Base-by-base conservation (phyloP, 345 rosid species). In the Hibiscus mutabilis region DNA sequence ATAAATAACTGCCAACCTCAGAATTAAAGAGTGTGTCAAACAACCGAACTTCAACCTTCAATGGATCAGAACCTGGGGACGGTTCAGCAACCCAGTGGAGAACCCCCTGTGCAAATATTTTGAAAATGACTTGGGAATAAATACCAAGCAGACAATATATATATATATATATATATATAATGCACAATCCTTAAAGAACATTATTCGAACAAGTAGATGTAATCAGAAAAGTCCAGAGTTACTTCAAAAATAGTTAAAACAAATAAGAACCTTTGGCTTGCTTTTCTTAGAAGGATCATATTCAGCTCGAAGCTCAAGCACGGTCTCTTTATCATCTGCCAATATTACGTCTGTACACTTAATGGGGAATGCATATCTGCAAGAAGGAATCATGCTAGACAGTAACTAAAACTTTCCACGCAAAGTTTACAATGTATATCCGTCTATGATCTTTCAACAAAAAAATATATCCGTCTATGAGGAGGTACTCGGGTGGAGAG, bases 51-150 rank as follows among this genome's bases (percentile, higher is more conserved):
- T 92, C 98, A 59, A 90, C 82, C 74, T 80, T 82, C 75, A 92
- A 77, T 31, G 97, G 98, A 61, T 86, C 74, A 67, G 75, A 78
- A 69, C 93, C 96, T 0, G 84, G 75, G 18, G 87, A 86, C 64
- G 97, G 78, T 76, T 86, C 90, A 80, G 94, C 76, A 33, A 95
- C 97, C 99, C 98, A 95, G 74, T 95, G 99, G 63, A 92, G 92
- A 79, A 92, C 97, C 55, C 99, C 98, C 99, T 92, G 72, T 3
- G 56, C 40, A 64, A 47, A 73, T 14, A 58, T 11, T 64, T 4
- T n/a, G 6, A 44, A 63, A 56, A 57, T 66, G 19, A 19, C 6
- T 15, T 10, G 59, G 14, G 9, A 71, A 16, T 5, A n/a, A 47
- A 46, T 46, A 46, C 52, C 11, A 4, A 46, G n/a, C 5, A 46